Evolutionary conservation across 75 land plant species (phyloP), one percentile per base, ranked within the genome.

Genomic region (Picea sitchensis): DNA sequence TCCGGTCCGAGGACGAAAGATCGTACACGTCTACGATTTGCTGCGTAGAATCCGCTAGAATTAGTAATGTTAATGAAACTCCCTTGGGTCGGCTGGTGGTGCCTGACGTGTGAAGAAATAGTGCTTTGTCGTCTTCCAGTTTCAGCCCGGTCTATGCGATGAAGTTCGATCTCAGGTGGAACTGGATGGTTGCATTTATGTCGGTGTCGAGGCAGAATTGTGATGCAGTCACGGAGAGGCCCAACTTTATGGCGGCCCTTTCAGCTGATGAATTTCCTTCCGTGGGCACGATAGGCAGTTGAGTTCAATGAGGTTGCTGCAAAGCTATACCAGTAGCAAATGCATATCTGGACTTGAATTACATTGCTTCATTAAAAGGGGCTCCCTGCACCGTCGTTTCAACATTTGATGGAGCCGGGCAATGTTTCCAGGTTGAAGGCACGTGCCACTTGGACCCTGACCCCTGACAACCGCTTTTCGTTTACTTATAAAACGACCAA

Each of bases 11-110:
- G 61, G 92, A 86, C 31, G 86, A 79, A 38, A 96, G 77, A 30
- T 82, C 86, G 75, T 96, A 96, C 5, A 90, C 92, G 14, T 88
- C 83, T 21, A 80, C 78, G 58, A 96, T 95, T 79, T 96, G 88
- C 72, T 75, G 44, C 9, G 91, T 86, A 1, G 99, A 96, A 1
- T 91, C 79, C 13, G 91, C 95, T 9, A 96, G 85, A 65, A 94
- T 96, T 4, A 31, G 79, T 85, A 94, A 98, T 18, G 89, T 94
- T 67, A 96, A 73, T 0, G 99, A 98, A 12, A 96, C 99, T 0
- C 99, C 99, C 73, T 96, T 96, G 44, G 99, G 99, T 13, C 98
- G 88, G 80, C 99, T 95, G 9, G 99, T 96, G 14, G 99, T 96
- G 4, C 99, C 99, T 9, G 98, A 95, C 11, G 99, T 96, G 89